These are phyloP conservation scores for Medicago arabica DNA, from an alignment of 306 rosid genomes.

Conservation along the genomic window DNA sequence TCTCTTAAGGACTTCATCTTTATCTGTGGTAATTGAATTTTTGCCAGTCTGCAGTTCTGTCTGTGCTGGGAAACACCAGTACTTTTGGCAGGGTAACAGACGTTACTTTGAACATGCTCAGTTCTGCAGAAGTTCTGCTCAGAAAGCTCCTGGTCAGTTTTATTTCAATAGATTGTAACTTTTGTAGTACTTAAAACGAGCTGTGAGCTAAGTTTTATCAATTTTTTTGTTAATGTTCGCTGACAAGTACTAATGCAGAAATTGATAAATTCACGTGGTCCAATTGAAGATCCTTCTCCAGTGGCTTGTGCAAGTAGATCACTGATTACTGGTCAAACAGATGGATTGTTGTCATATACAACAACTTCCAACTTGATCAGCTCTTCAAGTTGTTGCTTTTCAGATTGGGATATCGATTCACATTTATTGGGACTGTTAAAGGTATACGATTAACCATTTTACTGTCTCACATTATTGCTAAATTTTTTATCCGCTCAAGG, in stretches of 20 bases:
- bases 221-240: conserved; percentile 46
- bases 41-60: conserved; percentile 87
- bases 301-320: conserved; percentile 69
- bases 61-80: conserved; percentile 74
- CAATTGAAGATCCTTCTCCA: conserved; percentile 97
- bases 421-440: conserved; percentile 81
- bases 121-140: conserved; percentile 69
- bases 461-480: conserved; percentile 8
- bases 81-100: conserved; percentile 65
- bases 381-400: conserved; percentile 78
- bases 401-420: conserved; percentile 79
- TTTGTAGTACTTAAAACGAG: conserved; percentile 29
- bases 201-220: conserved; percentile 18
- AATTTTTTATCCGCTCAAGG: conserved; percentile 15
- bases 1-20: conserved; percentile 30
- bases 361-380: conserved; percentile 76
- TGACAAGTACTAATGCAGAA: conserved; percentile 80
- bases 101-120: conserved; percentile 72
- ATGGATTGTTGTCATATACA: conserved; percentile 78
- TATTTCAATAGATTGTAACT: conserved; percentile 47
- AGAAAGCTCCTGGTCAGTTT: conserved; percentile 89
- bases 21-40: conserved; percentile 52
- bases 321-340: conserved; percentile 74
- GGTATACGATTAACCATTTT: conserved; percentile 52
- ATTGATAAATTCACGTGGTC: conserved; percentile 85